Conservation (phyloP, 257 asterid genomes). For the Gentiana dahurica region DNA sequence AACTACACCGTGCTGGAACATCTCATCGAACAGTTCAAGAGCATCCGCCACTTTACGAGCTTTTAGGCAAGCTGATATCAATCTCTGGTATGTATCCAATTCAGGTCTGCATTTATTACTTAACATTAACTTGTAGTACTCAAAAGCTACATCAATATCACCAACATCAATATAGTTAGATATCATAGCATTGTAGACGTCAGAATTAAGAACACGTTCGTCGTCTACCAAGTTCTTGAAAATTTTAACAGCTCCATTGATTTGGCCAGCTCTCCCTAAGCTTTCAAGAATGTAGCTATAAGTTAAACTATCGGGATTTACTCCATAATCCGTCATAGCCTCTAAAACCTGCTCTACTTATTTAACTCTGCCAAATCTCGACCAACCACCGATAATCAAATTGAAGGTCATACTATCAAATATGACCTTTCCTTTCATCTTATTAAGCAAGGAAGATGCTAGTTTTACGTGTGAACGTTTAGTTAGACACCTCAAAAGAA, state of each 20-base stretch:
- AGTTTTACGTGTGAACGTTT: constrained; percentile 43
- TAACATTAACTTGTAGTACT: constrained; percentile 43
- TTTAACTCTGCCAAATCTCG: constrained; percentile 50
- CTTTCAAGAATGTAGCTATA: constrained; percentile 56
- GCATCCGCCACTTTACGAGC: no score
- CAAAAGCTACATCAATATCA: constrained; percentile 49
- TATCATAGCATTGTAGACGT: constrained; percentile 74
- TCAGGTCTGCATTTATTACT: constrained; percentile 8
- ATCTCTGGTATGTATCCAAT: no score
- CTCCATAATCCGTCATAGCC: constrained; percentile 65
- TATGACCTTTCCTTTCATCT: constrained; percentile 41
- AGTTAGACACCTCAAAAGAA: constrained; percentile 48
- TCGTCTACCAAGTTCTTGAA: constrained; percentile 49
- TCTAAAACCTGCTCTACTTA: constrained; percentile 53
- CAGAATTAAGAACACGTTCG: constrained; percentile 23
- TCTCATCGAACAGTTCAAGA: constrained; percentile 47
- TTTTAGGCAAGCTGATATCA: no score
- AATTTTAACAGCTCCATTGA: constrained; percentile 48
- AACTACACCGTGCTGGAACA: constrained; percentile 53
- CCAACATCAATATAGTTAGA: constrained; percentile 38
- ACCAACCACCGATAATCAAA: constrained; percentile 70
- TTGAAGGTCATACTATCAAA: constrained; percentile 40
- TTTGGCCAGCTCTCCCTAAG: constrained; percentile 68
- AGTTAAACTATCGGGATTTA: constrained; percentile 51
- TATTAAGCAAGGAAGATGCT: constrained; percentile 47